A percentile compares a stretch with the other conserved stretches of the same genome.
These are phyloP conservation scores for Fusarium coicis DNA, from an alignment of 2,329 filamentous ascomycete genomes.

Conservation along the genomic window DNA sequence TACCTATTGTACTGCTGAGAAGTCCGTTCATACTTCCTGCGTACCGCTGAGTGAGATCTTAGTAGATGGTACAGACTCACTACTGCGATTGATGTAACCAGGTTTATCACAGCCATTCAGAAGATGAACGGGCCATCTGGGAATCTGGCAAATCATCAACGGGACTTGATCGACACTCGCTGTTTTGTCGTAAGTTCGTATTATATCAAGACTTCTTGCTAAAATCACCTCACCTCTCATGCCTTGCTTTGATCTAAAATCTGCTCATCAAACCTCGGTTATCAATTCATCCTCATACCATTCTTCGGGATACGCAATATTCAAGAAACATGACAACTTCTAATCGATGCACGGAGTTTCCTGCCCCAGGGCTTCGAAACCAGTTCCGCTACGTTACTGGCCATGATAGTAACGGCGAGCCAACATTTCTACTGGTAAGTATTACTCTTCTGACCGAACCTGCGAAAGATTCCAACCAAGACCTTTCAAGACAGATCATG, in stretches of 20 bases:
- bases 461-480: fast-evolving
- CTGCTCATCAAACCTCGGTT: too few species aligned
- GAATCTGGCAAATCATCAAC: too few species aligned
- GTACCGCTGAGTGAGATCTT: not conserved
- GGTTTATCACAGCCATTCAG: not conserved
- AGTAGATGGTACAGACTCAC: not conserved
- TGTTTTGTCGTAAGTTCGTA: not conserved
- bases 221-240: fast-evolving
- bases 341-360: not conserved
- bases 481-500: not conserved
- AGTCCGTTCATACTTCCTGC: not conserved
- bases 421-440: not conserved
- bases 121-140: not conserved
- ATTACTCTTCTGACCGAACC: fast-evolving
- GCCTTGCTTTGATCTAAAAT: too few species aligned
- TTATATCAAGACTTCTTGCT: not conserved
- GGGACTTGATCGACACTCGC: not conserved
- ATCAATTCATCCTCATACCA: too few species aligned
- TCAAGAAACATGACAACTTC: not conserved
- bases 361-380: not conserved
- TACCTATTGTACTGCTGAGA: not conserved
- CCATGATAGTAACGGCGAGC: not conserved
- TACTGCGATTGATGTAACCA: not conserved
- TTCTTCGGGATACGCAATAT: too few species aligned
- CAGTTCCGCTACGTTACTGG: not conserved